Conservation (phyloP, 2,329 filamentous ascomycete genomes). For the Stromatinia cepivora region DNA sequence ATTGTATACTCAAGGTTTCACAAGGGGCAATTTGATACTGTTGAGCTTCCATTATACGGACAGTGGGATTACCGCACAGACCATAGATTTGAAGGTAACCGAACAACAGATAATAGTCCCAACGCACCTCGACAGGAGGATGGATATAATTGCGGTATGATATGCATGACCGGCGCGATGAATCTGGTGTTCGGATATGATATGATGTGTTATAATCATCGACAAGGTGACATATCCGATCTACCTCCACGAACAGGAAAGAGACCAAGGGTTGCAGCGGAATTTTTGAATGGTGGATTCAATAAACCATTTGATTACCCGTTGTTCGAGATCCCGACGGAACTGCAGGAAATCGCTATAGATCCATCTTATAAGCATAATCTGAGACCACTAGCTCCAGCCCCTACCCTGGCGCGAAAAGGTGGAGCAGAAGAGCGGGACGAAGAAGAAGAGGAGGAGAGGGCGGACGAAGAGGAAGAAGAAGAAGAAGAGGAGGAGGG, state of each 20-base stretch:
- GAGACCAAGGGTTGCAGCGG: slow-evolving; percentile 5
- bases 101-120: slow-evolving; percentile 15
- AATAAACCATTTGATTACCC: slow-evolving; percentile 11
- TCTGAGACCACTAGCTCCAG: neutral
- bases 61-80: slow-evolving; percentile 3
- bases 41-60: slow-evolving; percentile 3
- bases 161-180: neutral
- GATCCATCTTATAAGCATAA: slow-evolving; percentile 9
- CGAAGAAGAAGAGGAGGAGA: neutral
- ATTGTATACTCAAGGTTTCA: neutral
- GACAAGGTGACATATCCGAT: neutral
- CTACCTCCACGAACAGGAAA: neutral
- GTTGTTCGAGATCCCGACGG: slow-evolving; percentile 4
- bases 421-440: fast-evolving
- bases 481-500: neutral
- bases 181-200: slow-evolving; percentile 16
- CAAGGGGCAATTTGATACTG: neutral
- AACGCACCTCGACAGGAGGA: slow-evolving; percentile 2
- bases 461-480: too few species aligned
- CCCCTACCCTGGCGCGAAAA: fast-evolving
- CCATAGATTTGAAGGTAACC: fast-evolving
- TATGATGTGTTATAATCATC: neutral
- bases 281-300: slow-evolving; percentile 17
- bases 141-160: neutral
- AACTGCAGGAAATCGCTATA: neutral